Base-by-base conservation (phyloP, 345 rosid genomes). In the Pseudoturritis turrita region DNA sequence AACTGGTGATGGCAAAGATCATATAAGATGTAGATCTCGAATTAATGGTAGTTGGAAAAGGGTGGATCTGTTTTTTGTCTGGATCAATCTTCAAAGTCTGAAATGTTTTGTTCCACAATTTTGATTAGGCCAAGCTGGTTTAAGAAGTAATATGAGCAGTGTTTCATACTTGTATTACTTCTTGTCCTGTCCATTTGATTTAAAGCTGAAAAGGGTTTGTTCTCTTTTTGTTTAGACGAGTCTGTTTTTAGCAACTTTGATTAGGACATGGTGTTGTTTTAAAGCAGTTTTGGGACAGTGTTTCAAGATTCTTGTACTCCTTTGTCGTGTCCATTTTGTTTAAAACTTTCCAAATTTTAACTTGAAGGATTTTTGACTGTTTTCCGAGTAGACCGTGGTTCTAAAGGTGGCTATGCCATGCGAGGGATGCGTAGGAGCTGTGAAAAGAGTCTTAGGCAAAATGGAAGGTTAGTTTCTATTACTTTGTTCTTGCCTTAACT, bases 321-420 rank as follows among this genome's bases (percentile, higher is more conserved):
- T 33, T 41, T 29, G 14, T 18, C 31, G 7, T 28, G 21, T 56
- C 54, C 8, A 12, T 29, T 56, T 73, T n/a, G n/a, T n/a, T n/a
- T n/a, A 25, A 21, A 58, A 4, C n/a, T 54, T 40, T 2, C 13
- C 5, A 15, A 17, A 28, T 1, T 29, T 47, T 28, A 14, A 23
- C 28, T 17, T 0, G 15, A 14, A 40, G 2, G 0, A 52, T 46
- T 28, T 7, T 31, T 62, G 37, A 57, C 35, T 68, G 58, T 74
- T 73, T 51, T 23, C 17, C 43, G 64, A 74, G 71, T 88, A 92
- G 96, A 89, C 91, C 10, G 89, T 85, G 62, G 87, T 89, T 68
- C 88, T 89, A 36, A 88, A 82, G 81, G 98, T 90, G 70, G 90
- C 82, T 14, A 90, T 92, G 98, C 80, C 98, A 64, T 92, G 96